Conservation (phyloP, 495 filamentous ascomycete genomes). For the Xylaria longipes region DNA sequence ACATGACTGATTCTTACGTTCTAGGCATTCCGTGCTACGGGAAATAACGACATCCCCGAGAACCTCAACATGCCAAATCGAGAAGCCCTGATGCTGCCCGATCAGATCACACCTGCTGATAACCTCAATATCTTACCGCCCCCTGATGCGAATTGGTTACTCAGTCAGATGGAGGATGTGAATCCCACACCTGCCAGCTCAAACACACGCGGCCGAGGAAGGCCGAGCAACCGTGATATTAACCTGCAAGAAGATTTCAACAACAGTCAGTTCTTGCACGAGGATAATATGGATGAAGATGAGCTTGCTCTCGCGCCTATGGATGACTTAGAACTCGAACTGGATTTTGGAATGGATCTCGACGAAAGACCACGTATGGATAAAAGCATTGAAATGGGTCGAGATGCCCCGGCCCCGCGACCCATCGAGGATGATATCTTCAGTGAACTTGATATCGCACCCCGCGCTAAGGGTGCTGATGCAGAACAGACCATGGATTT, state of each 20-base stretch:
- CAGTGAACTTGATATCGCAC: conserved; percentile 64
- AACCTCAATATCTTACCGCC: conserved; percentile 70
- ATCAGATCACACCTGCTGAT: conserved; percentile 88
- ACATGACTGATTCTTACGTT: conserved; percentile 41
- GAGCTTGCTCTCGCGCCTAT: conserved; percentile 56
- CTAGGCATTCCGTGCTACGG: conserved; percentile 78
- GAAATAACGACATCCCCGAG: conserved; percentile 80
- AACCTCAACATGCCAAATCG: conserved; percentile 66
- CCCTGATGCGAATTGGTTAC: conserved; percentile 75
- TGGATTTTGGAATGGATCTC: conserved; percentile 66
- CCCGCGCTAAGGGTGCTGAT: conserved; percentile 53
- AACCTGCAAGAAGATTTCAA: conserved; percentile 64
- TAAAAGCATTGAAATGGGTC: conserved; percentile 82
- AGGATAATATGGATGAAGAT: conserved; percentile 63
- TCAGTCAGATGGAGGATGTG: conserved; percentile 68
- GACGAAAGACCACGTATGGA: conserved; percentile 55
- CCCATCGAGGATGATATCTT: conserved; percentile 74
- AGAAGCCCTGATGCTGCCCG: conserved; percentile 79
- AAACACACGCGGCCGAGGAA: conserved; percentile 56
- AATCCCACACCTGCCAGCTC: conserved; percentile 51
- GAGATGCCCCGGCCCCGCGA: conserved; percentile 73
- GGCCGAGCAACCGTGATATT: conserved; percentile 68
- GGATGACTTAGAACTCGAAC: conserved; percentile 63
- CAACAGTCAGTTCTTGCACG: conserved; percentile 72
- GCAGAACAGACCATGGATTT: conserved; percentile 53